Conservation (phyloP, 495 filamentous ascomycete genomes). For the Usnea hakonensis region DNA sequence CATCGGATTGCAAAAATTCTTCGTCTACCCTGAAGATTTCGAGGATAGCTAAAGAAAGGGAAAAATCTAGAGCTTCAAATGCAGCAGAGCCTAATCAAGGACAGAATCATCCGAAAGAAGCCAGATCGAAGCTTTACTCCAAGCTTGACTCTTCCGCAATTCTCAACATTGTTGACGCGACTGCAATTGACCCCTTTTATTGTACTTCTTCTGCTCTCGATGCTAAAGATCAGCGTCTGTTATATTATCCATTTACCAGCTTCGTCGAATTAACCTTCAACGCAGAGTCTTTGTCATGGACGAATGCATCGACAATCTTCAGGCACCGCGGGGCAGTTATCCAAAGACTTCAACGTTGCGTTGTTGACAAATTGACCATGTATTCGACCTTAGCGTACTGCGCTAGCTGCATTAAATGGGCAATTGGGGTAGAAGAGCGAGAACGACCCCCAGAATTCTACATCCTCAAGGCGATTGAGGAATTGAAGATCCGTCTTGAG, state of each 20-base stretch:
- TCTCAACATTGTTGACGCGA: neutral
- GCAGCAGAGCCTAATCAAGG: neutral
- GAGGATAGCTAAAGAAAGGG: neutral
- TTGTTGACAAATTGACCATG: constrained; percentile 6
- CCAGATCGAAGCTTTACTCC: neutral
- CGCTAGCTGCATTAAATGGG: constrained; percentile 8
- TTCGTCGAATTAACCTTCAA: constrained; percentile 10
- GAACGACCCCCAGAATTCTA: constrained; percentile 3
- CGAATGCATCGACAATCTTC: neutral
- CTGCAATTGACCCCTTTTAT: neutral
- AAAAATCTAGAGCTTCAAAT: neutral
- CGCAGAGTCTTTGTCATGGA: neutral
- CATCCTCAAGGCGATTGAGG: neutral
- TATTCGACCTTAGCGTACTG: constrained; percentile 6
- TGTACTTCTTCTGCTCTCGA: neutral
- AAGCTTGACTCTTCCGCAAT: neutral
- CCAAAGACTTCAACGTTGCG: constrained; percentile 5
- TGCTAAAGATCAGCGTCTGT: constrained; percentile 1
- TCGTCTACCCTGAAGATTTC: neutral
- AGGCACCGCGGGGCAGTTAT: neutral
- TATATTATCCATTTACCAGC: constrained; percentile 6
- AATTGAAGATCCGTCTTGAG: neutral
- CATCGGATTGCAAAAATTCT: neutral
- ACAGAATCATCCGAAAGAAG: neutral
- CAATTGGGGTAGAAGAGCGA: neutral